Evolutionary conservation across 345 rosid genomes (phyloP), one percentile per base, ranked within the genome.

Genomic region (Moricandia moricandioides): DNA sequence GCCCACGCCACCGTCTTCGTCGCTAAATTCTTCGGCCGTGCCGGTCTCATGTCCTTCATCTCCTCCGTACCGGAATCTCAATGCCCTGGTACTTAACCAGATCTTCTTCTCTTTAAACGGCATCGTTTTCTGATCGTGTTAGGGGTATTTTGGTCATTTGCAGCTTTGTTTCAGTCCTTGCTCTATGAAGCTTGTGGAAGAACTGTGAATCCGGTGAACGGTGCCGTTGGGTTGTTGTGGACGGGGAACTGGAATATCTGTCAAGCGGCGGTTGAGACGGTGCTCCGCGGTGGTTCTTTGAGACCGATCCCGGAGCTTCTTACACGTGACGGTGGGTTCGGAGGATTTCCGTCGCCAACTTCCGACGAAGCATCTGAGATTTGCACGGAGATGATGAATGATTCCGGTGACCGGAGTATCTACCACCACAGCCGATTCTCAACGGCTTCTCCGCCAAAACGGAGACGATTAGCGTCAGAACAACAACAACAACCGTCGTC

Each of bases 21-120:
- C 37, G 92, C 98, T 54, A 89, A 87, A 67, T 92, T 92, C 86
- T 92, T 90, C 63, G 98, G 98, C 73, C 98, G 98, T 9, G 90
- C 95, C 45, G 95, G 90, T 35, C 93, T 92, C 51, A 82, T 89
- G 83, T 87, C 93, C 57, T 91, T 88, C 67, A 81, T 92, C 65
- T 85, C 93, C 79, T 79, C 91, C 67, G 95, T 87, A 43, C 87
- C 96, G 12, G 73, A 78, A 29, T 34, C 77, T 33, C 97, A 85
- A 4, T 83, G 91, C 7, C 86, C 95, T 21, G 81, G 98, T 92
- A 55, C 30, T 10, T 14, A 12, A 13, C 5, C 12, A 17, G 18
- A 33, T 59, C 69, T 54, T 10, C 59, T 17, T 52, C 10, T 8
- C 16, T 29, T 3, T 0, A 24, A 59, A 27, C 62, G 33, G 1